These are phyloP conservation scores for Pseudogymnoascus sp. DNA, from an alignment of 2,329 filamentous ascomycete genomes.

Conservation along the genomic window DNA sequence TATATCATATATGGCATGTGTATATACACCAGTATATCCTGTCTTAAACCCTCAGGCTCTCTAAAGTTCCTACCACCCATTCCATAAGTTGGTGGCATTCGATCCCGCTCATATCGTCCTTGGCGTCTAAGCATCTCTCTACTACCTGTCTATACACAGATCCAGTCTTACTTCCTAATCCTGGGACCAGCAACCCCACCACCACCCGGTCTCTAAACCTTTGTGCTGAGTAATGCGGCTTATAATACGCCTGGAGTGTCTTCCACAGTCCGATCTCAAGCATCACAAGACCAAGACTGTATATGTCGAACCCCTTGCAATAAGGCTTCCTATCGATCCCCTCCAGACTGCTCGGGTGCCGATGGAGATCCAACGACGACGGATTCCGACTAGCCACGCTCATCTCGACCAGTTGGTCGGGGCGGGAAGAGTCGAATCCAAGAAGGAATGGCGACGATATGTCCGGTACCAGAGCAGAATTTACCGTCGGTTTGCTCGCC, in stretches of 20 bases:
- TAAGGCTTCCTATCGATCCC: constrained; percentile 31
- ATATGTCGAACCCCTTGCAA: constrained; percentile 35
- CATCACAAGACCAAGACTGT: constrained; percentile 42
- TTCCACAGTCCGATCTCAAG: constrained; percentile 45
- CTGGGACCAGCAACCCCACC: constrained; percentile 33
- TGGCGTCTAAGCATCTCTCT: constrained; percentile 33
- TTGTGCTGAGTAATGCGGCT: constrained; percentile 34
- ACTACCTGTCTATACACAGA: constrained; percentile 34
- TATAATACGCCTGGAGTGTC: constrained; percentile 34
- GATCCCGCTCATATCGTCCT: constrained; percentile 30
- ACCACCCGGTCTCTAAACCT: constrained; percentile 37
- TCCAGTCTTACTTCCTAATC: constrained; percentile 35
- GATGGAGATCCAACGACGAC: constrained; percentile 34
- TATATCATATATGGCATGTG: neutral
- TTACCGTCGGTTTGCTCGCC: constrained; percentile 20
- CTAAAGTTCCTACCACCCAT: constrained; percentile 34
- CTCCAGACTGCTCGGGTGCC: constrained; percentile 37
- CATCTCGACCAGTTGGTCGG: constrained; percentile 30
- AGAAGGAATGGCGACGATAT: constrained; percentile 32
- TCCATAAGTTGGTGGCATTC: constrained; percentile 36
- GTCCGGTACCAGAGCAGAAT: constrained; percentile 31
- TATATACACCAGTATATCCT: constrained; percentile 9
- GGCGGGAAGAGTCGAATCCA: constrained; percentile 35
- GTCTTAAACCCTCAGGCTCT: constrained; percentile 28
- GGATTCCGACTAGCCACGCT: constrained; percentile 35